Conservation (phyloP, 2,329 filamentous ascomycete species). For the Hymenoscyphus fraxineus region DNA sequence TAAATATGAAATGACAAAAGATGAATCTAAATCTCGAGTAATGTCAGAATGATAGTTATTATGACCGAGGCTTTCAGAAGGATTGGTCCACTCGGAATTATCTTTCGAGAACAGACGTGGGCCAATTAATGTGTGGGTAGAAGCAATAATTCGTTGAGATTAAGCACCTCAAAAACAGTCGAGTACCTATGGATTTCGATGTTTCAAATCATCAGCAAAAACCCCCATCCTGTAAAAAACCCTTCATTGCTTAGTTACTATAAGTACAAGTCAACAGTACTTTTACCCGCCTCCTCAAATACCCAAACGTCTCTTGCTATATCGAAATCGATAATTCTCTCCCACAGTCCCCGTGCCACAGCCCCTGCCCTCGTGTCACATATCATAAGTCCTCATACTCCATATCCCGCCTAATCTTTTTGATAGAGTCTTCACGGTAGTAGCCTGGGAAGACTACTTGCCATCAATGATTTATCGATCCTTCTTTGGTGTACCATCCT, state of each 20-base stretch:
- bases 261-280: neutral
- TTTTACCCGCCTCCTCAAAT: neutral
- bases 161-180: neutral
- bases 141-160: neutral
- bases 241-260: neutral
- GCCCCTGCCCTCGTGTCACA: neutral
- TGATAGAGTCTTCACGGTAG: neutral
- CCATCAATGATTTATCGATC: constrained; percentile 33
- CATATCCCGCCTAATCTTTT: neutral
- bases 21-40: too few species aligned
- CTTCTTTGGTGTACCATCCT: constrained; percentile 55
- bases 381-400: neutral
- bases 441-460: neutral
- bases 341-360: neutral
- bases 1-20: too few species aligned
- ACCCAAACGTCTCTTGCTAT: neutral
- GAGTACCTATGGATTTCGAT: neutral
- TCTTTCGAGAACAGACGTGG: too few species aligned
- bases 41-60: too few species aligned
- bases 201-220: neutral
- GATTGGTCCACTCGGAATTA: too few species aligned
- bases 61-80: too few species aligned
- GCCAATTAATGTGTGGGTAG: too few species aligned
- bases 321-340: neutral
- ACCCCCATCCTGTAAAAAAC: neutral